Base-by-base conservation (phyloP, 2,329 filamentous ascomycete genomes). In the Stagonosporopsis chrysanthemi region DNA sequence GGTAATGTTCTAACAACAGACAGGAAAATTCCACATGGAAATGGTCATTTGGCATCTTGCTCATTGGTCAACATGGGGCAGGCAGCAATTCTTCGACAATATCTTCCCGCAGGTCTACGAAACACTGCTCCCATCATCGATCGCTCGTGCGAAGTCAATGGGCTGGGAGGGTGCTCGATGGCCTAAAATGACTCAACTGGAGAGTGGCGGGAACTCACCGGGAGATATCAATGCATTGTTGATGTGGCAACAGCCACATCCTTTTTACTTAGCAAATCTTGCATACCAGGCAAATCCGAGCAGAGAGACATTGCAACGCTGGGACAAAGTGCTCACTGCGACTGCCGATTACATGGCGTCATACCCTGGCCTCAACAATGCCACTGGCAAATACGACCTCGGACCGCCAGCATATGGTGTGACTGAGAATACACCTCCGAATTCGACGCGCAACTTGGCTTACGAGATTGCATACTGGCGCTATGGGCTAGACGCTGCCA, bases 381-480 rank as follows among this genome's bases (percentile, higher is more conserved):
- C 79, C 0, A 84, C 82, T 0, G 73, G 76, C 5, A 72, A 80
- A 29, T 86, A 84, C 61, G 84, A 83, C 44, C 75, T 84, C 2
- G 80, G 81, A 0, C 81, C 81, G 3, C 81, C 81, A 4, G 55
- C 80, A 19, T 80, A 82, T 56, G 79, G 79, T 0, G 78, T 81
- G 4, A 80, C 81, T 2, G 85, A 87, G 64, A 87, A 86, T 60
- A 86, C 84, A 0, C 78, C 79, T 9, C 82, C 84, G 1, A 85
- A 86, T 50, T 72, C 65, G 0, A 86, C 84, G 0, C 70, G 81
- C 2, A 86, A 87, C 61, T 81, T 84, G 31, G 80, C 83, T 0
- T 87, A 86, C 53, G 84, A 87, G 71, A 72, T 78, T 4, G 81
- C 84, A 8, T 87, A 87, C 69, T 87, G 83, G 84, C 78, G 81